phyloP scores from a whole-genome alignment of 768 basidiomycete genomes.

The Tephrocybe rancida region DNA sequence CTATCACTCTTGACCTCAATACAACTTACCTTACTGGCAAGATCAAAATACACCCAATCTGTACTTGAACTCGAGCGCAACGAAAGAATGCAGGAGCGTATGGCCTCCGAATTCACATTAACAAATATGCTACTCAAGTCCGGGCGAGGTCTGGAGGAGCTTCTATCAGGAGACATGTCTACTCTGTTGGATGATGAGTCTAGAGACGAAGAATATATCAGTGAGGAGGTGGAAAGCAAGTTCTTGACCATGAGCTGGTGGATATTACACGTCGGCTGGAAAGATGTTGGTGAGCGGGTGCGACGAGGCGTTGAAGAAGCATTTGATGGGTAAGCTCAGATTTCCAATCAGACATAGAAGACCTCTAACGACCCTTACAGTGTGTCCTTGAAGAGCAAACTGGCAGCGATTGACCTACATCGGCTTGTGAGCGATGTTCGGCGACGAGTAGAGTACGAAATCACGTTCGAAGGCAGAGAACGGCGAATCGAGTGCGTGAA shows the following conservation, averaged over 20 bases:
- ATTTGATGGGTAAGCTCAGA: slow-evolving; percentile 73
- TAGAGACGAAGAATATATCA: slow-evolving; percentile 34
- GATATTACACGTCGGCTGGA: slow-evolving; percentile 92
- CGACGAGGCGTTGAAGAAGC: slow-evolving; percentile 77
- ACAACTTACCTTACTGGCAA: slow-evolving; percentile 84
- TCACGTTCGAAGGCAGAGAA: slow-evolving; percentile 61
- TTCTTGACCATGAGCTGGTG: slow-evolving; percentile 93
- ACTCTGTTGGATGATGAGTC: slow-evolving; percentile 24
- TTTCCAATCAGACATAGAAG: neutral
- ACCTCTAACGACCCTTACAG: slow-evolving; percentile 36
- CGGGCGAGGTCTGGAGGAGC: slow-evolving; percentile 23
- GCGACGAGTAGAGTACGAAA: slow-evolving; percentile 73
- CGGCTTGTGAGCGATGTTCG: slow-evolving; percentile 74
- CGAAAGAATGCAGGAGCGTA: slow-evolving; percentile 50
- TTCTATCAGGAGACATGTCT: slow-evolving; percentile 22
- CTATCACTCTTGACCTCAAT: slow-evolving; percentile 84
- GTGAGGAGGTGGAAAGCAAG: slow-evolving; percentile 72
- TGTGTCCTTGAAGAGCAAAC: slow-evolving; percentile 79
- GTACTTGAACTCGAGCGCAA: slow-evolving; percentile 63
- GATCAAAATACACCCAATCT: slow-evolving; percentile 76
- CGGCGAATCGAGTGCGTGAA: slow-evolving; percentile 53
- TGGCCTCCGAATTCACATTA: slow-evolving; percentile 43
- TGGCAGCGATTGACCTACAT: slow-evolving; percentile 71
- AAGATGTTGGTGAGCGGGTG: slow-evolving; percentile 75
- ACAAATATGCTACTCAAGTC: slow-evolving; percentile 36